Percentiles rank a stretch among this genome's conserved stretches.
Conservation (phyloP, 139 green algal genomes). For the Chlamydomonas sp. region DNA sequence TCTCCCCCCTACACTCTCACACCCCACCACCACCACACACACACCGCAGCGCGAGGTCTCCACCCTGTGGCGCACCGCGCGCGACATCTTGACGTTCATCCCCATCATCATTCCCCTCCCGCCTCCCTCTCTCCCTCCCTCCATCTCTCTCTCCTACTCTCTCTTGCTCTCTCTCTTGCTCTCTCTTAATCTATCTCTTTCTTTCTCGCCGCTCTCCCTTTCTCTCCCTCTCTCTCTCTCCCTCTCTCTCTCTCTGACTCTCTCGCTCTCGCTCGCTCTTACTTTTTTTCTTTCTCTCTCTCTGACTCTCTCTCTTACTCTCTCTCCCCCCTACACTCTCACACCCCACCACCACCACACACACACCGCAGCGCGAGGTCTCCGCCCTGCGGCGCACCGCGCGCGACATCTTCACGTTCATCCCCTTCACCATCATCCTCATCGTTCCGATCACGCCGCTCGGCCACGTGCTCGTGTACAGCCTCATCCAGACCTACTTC, state of each 20-base stretch:
- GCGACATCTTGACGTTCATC: conserved; percentile 87
- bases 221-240: neutral
- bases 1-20: too few relatives aligned
- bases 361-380: too few relatives aligned
- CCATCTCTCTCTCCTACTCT: too few relatives aligned
- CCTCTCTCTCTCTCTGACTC: too few relatives aligned
- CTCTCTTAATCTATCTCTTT: too few relatives aligned
- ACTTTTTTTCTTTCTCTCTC: too few relatives aligned
- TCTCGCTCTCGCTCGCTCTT: too few relatives aligned
- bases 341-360: too few relatives aligned
- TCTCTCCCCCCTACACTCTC: too few relatives aligned
- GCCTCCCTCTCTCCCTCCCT: conserved; percentile 1
- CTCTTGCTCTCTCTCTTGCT: too few relatives aligned
- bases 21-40: too few relatives aligned
- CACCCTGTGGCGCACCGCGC: conserved; percentile 77
- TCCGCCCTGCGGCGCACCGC: conserved; percentile 80
- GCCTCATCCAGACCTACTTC: conserved; percentile 97
- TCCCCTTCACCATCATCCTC: conserved; percentile 97
- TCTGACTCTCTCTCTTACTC: neutral
- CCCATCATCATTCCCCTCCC: conserved; percentile 93
- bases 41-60: conserved; percentile 82
- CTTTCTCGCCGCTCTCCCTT: too few relatives aligned
- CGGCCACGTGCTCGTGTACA: conserved; percentile 95
- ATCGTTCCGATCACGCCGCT: conserved; percentile 93
- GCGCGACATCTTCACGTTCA: conserved; percentile 84